Percentiles rank a stretch among this genome's conserved stretches.
Evolutionary conservation across 148 eudicot species (phyloP).

Genomic region (Fagopyrum esculentum): DNA sequence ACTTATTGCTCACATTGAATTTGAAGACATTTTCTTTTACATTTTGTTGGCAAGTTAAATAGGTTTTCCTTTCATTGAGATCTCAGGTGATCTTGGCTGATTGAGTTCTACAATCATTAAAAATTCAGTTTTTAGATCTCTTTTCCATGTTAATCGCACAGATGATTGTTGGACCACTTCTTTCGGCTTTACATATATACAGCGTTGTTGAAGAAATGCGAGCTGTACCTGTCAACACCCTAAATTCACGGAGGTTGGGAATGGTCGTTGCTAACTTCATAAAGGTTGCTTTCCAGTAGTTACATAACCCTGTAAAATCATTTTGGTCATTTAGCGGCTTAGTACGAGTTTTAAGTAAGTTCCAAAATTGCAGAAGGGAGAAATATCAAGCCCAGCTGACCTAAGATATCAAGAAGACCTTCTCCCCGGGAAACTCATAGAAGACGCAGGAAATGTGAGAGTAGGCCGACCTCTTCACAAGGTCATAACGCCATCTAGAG

Average conservation of each 20-base stretch:
- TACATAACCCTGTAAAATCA: not conserved
- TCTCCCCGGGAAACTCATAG: constrained; percentile 69
- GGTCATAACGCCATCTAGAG: constrained; percentile 61
- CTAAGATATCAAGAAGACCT: constrained; percentile 87
- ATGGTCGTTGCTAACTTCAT: constrained; percentile 79
- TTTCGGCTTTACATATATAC: constrained; percentile 63
- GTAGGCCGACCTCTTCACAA: constrained; percentile 67
- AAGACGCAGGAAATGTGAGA: constrained; percentile 82
- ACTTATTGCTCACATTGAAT: not conserved
- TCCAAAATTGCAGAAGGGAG: constrained; percentile 46
- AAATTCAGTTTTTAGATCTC: not conserved
- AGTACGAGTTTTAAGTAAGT: not conserved
- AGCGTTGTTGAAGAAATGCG: constrained; percentile 89
- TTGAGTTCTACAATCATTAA: not conserved
- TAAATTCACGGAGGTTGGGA: constrained; percentile 95
- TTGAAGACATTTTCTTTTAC: not conserved
- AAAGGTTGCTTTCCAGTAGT: constrained; percentile 37
- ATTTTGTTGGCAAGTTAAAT: not conserved
- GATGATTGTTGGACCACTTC: constrained; percentile 82
- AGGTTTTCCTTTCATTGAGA: not conserved
- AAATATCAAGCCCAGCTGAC: constrained; percentile 84
- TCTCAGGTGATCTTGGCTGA: not conserved
- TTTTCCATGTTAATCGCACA: constrained; percentile 29
- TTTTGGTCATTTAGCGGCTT: not conserved
- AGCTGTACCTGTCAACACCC: constrained; percentile 86